phyloP scores from a whole-genome alignment of 352 stramenopile species.

The Hyaloperonospora arabidopsidis region DNA sequence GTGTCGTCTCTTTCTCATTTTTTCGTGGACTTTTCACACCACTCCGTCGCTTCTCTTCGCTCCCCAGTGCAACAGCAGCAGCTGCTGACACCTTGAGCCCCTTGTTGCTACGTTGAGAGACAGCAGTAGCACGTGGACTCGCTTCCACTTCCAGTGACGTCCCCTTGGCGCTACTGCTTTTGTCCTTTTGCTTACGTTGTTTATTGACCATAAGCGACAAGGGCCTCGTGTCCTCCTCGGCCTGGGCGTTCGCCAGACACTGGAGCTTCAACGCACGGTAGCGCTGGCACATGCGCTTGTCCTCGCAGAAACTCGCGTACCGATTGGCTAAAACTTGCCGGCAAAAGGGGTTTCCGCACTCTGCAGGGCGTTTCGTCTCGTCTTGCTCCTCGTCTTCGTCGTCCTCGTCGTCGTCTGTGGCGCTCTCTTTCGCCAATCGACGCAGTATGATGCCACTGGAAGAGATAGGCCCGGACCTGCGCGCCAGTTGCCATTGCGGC shows the following conservation, averaged over 20 bases:
- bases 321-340: slow-evolving; percentile 31
- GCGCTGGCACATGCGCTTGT: slow-evolving; percentile 43
- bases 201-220: slow-evolving; percentile 7
- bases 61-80: background rate
- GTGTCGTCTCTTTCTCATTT: slow-evolving; percentile 4
- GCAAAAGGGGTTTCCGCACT: slow-evolving; percentile 54
- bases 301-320: slow-evolving; percentile 38
- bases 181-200: slow-evolving; percentile 12
- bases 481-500: slow-evolving; percentile 14
- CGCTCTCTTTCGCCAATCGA: slow-evolving; percentile 7
- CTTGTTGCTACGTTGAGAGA: background rate
- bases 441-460: slow-evolving; percentile 16
- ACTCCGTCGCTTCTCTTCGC: slow-evolving; percentile 2
- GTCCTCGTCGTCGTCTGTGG: slow-evolving; percentile 3
- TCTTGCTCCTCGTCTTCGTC: slow-evolving; percentile 1
- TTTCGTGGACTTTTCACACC: slow-evolving; percentile 6
- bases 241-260: slow-evolving; percentile 29
- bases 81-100: slow-evolving; percentile 2
- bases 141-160: slow-evolving; percentile 1
- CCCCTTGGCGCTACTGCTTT: slow-evolving; percentile 3
- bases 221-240: slow-evolving; percentile 11
- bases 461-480: slow-evolving; percentile 22
- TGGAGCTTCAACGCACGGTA: slow-evolving; percentile 47
- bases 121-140: slow-evolving; percentile 27
- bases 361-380: slow-evolving; percentile 6